Evolutionary conservation across 2,329 filamentous ascomycete genomes (phyloP), one percentile per base, ranked within the genome.

Genomic region (Exophiala sp.): DNA sequence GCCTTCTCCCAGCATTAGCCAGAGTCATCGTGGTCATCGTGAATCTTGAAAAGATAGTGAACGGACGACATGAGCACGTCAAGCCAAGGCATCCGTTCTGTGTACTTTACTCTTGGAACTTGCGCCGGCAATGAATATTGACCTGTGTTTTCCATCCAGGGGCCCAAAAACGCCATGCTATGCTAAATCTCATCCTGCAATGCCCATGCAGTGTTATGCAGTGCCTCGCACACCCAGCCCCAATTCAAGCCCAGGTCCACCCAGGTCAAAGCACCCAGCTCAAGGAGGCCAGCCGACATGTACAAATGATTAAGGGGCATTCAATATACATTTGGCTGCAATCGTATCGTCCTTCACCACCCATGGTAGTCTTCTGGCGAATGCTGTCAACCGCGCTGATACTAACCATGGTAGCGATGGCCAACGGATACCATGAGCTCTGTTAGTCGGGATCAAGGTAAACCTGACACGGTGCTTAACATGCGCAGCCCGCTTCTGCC

Each of bases 401-500:
- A 22, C 14, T 21, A 22, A n/a, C 14, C 35, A 7, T 9, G 3
- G 21, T 22, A 48, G 32, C 3, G 19, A 10, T 7, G 19, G 13
- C 21, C 30, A 23, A 27, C 14, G 7, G 22, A 29, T 10, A 34
- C 23, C 34, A 19, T 13, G 8, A 16, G 13, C 21, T 21, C 13
- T 6, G 11, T 16, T 35, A 16, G 27, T 35, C 6, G 24, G 5
- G 24, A 10, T 27, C 24, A 19, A 9, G 23, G 18, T 5, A 8
- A 8, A 27, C 24, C 9, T 19, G 6, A 24, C n/a, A 42, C 3
- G 10, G 34, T 8, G 29, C 19, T 51, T 44, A 61, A 53, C 58
- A 61, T 14, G 58, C 58, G 45, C 58, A 61, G 10, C 57, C 57
- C 11, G 59, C 58, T 9, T 58, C 55, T 13, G 53, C 48, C 16